Conservation (phyloP, 805 yeast species). For the Kluyveromyces siamensis region DNA sequence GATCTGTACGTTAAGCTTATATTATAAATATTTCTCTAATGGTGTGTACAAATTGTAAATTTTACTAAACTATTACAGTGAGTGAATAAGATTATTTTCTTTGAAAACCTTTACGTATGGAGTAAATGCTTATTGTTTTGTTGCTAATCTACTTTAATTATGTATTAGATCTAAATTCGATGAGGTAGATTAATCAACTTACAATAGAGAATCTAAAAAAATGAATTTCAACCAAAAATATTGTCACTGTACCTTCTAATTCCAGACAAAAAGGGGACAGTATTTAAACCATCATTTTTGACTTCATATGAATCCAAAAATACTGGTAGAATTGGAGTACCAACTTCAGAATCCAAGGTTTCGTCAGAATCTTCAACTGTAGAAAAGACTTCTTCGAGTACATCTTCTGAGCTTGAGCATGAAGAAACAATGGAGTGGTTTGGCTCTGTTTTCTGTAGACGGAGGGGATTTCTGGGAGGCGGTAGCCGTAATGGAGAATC, state of each 20-base stretch:
- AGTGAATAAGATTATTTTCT: no score
- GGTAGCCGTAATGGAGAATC: slow-evolving; percentile 12
- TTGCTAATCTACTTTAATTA: no score
- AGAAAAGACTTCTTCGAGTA: background rate
- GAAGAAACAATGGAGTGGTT: background rate
- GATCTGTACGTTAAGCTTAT: background rate
- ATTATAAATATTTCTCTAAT: background rate
- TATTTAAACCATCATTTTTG: background rate
- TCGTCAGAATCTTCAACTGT: slow-evolving; percentile 7
- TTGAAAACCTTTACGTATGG: no score
- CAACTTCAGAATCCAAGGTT: slow-evolving; percentile 5
- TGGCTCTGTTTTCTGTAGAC: background rate
- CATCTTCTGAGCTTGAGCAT: background rate
- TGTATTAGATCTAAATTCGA: background rate
- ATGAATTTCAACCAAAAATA: background rate
- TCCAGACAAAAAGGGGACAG: slow-evolving; percentile 1
- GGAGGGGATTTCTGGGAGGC: slow-evolving; percentile 5
- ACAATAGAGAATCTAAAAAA: background rate
- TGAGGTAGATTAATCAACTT: no score
- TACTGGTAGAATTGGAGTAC: background rate
- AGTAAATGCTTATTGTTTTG: no score
- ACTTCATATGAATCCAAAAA: background rate
- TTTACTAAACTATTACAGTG: no score
- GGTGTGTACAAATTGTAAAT: background rate
- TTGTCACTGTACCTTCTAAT: slow-evolving; percentile 2